Percentiles rank a stretch among this genome's conserved stretches.
Conservation (phyloP, 805 yeast genomes). For the Kluyveromyces nonfermentans region DNA sequence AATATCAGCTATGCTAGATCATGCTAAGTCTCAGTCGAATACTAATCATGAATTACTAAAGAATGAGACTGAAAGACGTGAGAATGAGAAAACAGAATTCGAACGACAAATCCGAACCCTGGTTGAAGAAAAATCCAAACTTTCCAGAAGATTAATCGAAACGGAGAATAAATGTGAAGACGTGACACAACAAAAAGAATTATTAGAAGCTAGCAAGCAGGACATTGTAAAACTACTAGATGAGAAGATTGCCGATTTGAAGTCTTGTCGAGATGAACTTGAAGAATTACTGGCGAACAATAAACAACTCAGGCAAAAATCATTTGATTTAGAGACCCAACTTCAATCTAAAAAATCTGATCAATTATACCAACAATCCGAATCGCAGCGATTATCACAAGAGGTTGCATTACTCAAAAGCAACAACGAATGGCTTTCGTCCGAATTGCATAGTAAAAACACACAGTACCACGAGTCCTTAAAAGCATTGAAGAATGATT, state of each 20-base stretch:
- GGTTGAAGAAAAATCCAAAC: constrained; percentile 9
- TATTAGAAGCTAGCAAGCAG: constrained; percentile 15
- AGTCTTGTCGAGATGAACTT: constrained; percentile 14
- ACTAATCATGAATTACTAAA: constrained; percentile 29
- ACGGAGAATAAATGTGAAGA: constrained; percentile 6
- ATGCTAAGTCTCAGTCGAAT: constrained; percentile 27
- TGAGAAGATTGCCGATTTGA: constrained; percentile 25
- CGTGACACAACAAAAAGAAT: constrained; percentile 9
- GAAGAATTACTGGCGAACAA: constrained; percentile 17
- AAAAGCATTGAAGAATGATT: constrained; percentile 16
- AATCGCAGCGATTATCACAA: constrained; percentile 31
- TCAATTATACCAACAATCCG: constrained; percentile 25
- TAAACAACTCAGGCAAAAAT: constrained; percentile 31
- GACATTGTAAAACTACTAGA: constrained; percentile 17
- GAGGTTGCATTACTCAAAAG: constrained; percentile 35
- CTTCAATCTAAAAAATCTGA: constrained; percentile 27
- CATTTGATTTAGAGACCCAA: constrained; percentile 32
- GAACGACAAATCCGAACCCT: constrained; percentile 15
- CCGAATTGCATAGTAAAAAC: constrained; percentile 28
- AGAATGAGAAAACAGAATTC: constrained; percentile 13
- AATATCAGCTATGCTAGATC: constrained; percentile 34
- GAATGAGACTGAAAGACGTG: constrained; percentile 20
- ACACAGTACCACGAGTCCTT: constrained; percentile 26
- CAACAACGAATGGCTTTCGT: constrained; percentile 35
- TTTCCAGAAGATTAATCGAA: constrained; percentile 6